Base-by-base conservation (phyloP, 805 yeast species). In the Candida verbasci region DNA sequence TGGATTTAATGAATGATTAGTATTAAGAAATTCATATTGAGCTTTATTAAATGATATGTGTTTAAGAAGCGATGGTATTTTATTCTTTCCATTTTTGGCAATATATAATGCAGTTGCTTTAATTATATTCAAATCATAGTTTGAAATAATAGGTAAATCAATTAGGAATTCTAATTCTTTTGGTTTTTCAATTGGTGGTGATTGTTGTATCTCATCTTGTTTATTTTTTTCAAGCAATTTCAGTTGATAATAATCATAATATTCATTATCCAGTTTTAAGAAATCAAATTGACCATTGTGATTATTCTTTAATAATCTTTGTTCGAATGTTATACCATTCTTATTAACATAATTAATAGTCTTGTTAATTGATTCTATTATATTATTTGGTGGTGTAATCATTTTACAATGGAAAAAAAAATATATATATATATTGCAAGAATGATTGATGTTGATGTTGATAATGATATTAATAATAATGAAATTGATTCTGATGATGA, bases 61-160 rank as follows among this genome's bases (percentile, higher is more conserved):
- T 2, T 58, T 52, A 2, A 56, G 50, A 15, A 74, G 45, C 17
- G 40, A 41, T 3, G 45, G 35, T n/a, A 44, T 54, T 38, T 74
- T 72, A 9, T 50, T 53, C 1, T 60, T 58, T 1, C 86, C 86
- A 49, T 85, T 79, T 12, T 66, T 53, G 1, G 87, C 85, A 1
- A 76, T 76, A 48, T 73, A 78, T 36, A 76, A 68, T 0, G 97
- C 96, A 1, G 89, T 76, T 2, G 78, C 49, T 52, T 85, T 83
- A 29, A 91, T 71, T 9, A 83, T 65, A 18, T 82, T 82, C 18
- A 83, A 58, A 53, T 88, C 96, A 21, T 70, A 61, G 0, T 72
- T 52, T 0, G 91, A 76, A 3, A 86, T 64, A 35, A 55, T 56
- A 29, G 61, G 65, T 36, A 53, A 41, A 31, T 48, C 58, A 27